phyloP scores from a whole-genome alignment of 768 basidiomycete species.

The Tricholoma matsutake region DNA sequence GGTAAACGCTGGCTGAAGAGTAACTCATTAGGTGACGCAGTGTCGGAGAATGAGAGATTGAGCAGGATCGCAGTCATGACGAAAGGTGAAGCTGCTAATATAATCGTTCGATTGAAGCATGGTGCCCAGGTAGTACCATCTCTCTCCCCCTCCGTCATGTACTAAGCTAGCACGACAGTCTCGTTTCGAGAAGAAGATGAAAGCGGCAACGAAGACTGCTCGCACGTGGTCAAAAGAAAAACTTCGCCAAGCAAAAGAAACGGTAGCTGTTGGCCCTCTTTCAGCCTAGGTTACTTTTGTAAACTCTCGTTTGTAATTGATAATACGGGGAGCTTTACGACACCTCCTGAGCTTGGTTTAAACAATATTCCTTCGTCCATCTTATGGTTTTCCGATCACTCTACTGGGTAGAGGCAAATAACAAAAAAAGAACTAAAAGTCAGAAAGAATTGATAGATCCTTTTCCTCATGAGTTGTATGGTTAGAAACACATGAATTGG shows the following conservation, averaged over 20 bases:
- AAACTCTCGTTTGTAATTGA: not conserved
- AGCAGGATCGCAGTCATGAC: constrained; percentile 46
- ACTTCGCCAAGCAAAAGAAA: constrained; percentile 46
- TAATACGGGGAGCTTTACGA: not conserved
- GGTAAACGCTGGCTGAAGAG: constrained; percentile 45
- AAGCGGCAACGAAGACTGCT: constrained; percentile 34
- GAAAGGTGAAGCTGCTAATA: constrained; percentile 77
- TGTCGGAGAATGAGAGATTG: constrained; percentile 17
- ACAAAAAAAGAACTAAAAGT: too few species aligned
- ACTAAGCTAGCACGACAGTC: constrained; percentile 32
- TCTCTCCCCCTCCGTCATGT: not conserved
- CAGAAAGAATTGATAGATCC: too few species aligned
- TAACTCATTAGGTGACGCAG: constrained; percentile 17
- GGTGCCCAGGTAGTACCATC: constrained; percentile 59
- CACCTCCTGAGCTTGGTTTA: not conserved
- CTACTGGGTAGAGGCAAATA: too few species aligned
- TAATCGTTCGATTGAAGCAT: constrained; percentile 74
- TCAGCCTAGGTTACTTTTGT: not conserved
- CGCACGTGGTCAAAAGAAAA: constrained; percentile 44
- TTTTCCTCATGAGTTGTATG: too few species aligned
- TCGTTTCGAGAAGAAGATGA: constrained; percentile 53
- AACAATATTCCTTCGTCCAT: not conserved
- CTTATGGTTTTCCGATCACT: too few species aligned
- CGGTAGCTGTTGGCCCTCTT: constrained; percentile 62
- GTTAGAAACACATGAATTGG: too few species aligned